A percentile compares a stretch with the other conserved stretches of the same genome.
These are phyloP conservation scores for Dendryphion nanum DNA, from an alignment of 2,329 filamentous ascomycete genomes.

Conservation along the genomic window DNA sequence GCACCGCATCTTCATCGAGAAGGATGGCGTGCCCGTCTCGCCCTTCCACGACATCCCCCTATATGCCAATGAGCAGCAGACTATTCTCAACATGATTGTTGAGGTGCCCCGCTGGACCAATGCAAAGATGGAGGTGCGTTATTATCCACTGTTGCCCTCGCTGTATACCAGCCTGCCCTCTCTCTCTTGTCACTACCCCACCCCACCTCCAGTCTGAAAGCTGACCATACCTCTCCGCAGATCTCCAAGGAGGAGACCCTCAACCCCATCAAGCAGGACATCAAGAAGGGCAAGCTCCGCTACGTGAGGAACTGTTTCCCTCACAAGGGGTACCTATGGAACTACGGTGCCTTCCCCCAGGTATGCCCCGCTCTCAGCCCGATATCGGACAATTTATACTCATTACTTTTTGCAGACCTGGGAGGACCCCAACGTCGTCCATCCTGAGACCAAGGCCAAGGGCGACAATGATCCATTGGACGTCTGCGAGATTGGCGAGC, in stretches of 20 bases:
- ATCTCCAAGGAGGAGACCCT: constrained; percentile 98
- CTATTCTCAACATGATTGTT: constrained; percentile 97
- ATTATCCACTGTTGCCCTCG: constrained; percentile 1
- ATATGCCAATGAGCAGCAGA: constrained; percentile 95
- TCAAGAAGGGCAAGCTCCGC: constrained; percentile 99
- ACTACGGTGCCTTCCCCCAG: constrained; percentile 99
- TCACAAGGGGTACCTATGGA: constrained; percentile 99
- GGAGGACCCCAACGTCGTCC: constrained; percentile 94
- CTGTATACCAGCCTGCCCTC: neutral
- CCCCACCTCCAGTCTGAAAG: neutral
- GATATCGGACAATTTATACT: constrained; percentile 31
- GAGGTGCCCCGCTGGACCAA: constrained; percentile 99
- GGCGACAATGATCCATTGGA: constrained; percentile 99
- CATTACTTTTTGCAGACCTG: constrained; percentile 67
- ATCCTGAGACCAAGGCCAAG: constrained; percentile 99
- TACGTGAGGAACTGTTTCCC: constrained; percentile 99
- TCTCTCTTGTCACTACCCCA: constrained; percentile 6
- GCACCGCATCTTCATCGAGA: constrained; percentile 96
- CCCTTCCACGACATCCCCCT: constrained; percentile 99
- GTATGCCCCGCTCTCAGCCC: constrained; percentile 51
- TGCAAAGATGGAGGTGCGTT: constrained; percentile 93
- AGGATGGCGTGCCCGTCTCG: constrained; percentile 90
- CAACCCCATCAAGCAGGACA: constrained; percentile 99
- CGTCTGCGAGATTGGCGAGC: constrained; percentile 98
- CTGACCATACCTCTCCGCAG: constrained; percentile 49